phyloP scores from a whole-genome alignment of 768 basidiomycete genomes.

The Pluteus cervinus region DNA sequence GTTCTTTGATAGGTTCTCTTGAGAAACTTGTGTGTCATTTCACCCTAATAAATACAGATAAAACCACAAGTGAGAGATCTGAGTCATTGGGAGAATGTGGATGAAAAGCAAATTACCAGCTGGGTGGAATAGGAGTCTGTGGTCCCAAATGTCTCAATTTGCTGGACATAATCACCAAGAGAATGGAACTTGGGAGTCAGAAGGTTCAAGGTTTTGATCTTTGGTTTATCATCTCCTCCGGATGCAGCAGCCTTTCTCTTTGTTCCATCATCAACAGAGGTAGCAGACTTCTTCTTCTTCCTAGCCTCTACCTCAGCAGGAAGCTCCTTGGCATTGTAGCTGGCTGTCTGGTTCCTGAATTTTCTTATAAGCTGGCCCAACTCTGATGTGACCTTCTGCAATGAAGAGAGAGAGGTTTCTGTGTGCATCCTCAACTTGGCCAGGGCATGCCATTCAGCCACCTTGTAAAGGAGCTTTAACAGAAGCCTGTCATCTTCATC shows the following conservation, averaged over 20 bases:
- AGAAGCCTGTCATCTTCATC: conserved; percentile 18
- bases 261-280: neutral
- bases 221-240: no score
- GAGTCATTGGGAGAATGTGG: no score
- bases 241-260: no score
- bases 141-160: conserved; percentile 2
- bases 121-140: conserved; percentile 2
- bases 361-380: conserved; percentile 17
- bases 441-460: conserved; percentile 29
- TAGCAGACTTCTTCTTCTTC: no score
- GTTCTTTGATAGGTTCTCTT: no score
- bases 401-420: conserved; percentile 22
- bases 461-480: conserved; percentile 19
- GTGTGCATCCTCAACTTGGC: conserved; percentile 32
- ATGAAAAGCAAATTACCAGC: neutral
- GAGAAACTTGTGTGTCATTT: no score
- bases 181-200: conserved; percentile 12
- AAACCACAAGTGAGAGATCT: no score
- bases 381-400: conserved; percentile 18
- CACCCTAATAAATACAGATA: no score
- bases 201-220: no score
- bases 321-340: no score
- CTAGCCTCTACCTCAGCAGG: no score
- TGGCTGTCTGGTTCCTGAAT: conserved; percentile 17
- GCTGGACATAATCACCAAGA: conserved; percentile 7